phyloP scores from a whole-genome alignment of 495 filamentous ascomycete species.

The Aspergillus nidulans region DNA sequence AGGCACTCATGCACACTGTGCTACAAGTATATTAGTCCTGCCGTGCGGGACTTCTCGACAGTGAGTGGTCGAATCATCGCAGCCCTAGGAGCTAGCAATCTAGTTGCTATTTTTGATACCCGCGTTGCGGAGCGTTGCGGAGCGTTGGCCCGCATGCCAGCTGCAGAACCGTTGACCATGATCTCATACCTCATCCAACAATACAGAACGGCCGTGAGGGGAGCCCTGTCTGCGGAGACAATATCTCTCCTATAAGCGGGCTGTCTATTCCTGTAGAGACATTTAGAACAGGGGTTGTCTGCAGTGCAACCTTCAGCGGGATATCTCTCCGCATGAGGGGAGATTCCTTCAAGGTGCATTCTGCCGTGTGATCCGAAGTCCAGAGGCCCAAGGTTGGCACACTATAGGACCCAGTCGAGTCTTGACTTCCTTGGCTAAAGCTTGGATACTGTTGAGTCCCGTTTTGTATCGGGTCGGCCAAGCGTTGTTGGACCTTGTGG shows the following conservation, averaged over 20 bases:
- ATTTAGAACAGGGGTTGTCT: not conserved
- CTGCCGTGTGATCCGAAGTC: not conserved
- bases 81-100: not conserved
- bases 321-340: not conserved
- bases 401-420: not conserved
- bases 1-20: not conserved
- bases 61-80: not conserved
- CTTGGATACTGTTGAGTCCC: not conserved
- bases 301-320: not conserved
- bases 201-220: not conserved
- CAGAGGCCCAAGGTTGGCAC: not conserved
- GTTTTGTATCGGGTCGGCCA: not conserved
- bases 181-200: not conserved
- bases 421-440: conserved; percentile 12
- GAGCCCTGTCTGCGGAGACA: not conserved
- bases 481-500: not conserved
- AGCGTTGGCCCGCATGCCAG: not conserved
- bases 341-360: not conserved
- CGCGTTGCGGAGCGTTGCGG: not conserved
- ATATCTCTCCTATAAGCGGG: not conserved
- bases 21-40: too few species aligned
- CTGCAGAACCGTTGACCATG: not conserved
- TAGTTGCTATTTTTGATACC: not conserved
- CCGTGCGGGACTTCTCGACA: not conserved
- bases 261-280: not conserved